These are phyloP conservation scores for Curvularia verruculosa DNA, from an alignment of 2,329 filamentous ascomycete genomes.

Conservation along the genomic window DNA sequence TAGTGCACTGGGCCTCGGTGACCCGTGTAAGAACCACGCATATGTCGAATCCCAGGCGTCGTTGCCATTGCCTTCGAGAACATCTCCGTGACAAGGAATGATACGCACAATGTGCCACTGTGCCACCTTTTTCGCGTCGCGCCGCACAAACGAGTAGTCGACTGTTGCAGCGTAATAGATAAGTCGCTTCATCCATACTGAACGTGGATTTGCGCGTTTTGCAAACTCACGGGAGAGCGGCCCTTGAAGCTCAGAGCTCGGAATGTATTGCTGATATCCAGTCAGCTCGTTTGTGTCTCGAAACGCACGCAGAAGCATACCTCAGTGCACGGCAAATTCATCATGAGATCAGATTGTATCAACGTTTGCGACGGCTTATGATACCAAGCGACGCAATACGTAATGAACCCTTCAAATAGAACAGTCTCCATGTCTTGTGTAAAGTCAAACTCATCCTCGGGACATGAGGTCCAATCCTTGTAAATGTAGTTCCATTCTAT, in stretches of 20 bases:
- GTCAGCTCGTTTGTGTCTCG: not conserved
- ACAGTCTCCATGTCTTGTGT: slow-evolving; percentile 22
- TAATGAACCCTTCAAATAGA: slow-evolving; percentile 26
- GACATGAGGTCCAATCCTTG: slow-evolving; percentile 14
- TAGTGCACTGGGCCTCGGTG: not conserved
- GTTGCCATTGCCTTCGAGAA: slow-evolving; percentile 12
- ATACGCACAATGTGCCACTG: slow-evolving; percentile 22
- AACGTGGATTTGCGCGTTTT: slow-evolving; percentile 20
- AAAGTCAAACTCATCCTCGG: slow-evolving; percentile 23
- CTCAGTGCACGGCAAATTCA: slow-evolving; percentile 25
- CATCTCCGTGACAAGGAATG: slow-evolving; percentile 24
- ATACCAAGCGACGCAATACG: slow-evolving; percentile 24
- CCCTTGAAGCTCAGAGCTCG: slow-evolving; percentile 16
- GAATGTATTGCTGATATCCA: slow-evolving; percentile 18
- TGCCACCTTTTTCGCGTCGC: slow-evolving; percentile 21
- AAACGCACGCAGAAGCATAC: not conserved
- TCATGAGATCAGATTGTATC: slow-evolving; percentile 22
- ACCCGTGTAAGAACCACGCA: slow-evolving; percentile 19
- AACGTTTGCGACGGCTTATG: slow-evolving; percentile 20
- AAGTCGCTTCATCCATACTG: slow-evolving; percentile 21
- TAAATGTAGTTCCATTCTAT: slow-evolving; percentile 22
- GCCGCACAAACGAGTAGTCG: slow-evolving; percentile 17
- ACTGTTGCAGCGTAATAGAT: slow-evolving; percentile 23
- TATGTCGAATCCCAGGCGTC: slow-evolving; percentile 17
- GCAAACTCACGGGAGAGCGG: slow-evolving; percentile 17